Conservation (phyloP, 768 basidiomycete species). For the Nevesoporus exiguus region DNA sequence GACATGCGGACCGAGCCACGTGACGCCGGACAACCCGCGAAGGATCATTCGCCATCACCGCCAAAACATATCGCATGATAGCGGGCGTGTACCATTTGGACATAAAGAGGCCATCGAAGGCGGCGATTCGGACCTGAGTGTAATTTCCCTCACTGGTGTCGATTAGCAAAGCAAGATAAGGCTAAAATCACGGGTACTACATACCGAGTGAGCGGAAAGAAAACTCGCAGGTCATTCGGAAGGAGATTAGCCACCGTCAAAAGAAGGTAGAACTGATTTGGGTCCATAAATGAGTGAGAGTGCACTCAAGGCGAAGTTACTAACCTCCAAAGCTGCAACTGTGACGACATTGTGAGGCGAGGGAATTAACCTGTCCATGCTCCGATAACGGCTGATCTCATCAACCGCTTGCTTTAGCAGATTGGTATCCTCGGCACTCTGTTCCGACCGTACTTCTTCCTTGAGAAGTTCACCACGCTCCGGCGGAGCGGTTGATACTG, state of each 20-base stretch:
- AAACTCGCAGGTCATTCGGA: slow-evolving; percentile 70
- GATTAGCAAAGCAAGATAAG: slow-evolving; percentile 7
- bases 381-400: slow-evolving; percentile 88
- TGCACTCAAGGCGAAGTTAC: slow-evolving; percentile 19
- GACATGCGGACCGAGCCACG: slow-evolving; percentile 81
- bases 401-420: slow-evolving; percentile 71
- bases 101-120: slow-evolving; percentile 91
- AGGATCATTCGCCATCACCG: slow-evolving; percentile 82
- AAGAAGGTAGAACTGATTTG: slow-evolving; percentile 69
- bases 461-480: slow-evolving; percentile 77
- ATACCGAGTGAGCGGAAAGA: slow-evolving; percentile 87
- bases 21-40: slow-evolving; percentile 82
- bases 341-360: slow-evolving; percentile 94
- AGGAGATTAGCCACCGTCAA: slow-evolving; percentile 74
- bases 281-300: slow-evolving; percentile 4
- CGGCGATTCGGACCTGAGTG: slow-evolving; percentile 84
- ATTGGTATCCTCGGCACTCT: slow-evolving; percentile 63
- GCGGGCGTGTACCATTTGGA: slow-evolving; percentile 82
- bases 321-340: slow-evolving; percentile 83
- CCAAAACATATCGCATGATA: slow-evolving; percentile 83
- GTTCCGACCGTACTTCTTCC: slow-evolving; percentile 61
- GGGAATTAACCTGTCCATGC: slow-evolving; percentile 93
- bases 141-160: slow-evolving; percentile 83
- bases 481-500: slow-evolving; percentile 71
- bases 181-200: slow-evolving; percentile 21